Conservation (phyloP, 345 rosid genomes). For the Cardamine resedifolia region DNA sequence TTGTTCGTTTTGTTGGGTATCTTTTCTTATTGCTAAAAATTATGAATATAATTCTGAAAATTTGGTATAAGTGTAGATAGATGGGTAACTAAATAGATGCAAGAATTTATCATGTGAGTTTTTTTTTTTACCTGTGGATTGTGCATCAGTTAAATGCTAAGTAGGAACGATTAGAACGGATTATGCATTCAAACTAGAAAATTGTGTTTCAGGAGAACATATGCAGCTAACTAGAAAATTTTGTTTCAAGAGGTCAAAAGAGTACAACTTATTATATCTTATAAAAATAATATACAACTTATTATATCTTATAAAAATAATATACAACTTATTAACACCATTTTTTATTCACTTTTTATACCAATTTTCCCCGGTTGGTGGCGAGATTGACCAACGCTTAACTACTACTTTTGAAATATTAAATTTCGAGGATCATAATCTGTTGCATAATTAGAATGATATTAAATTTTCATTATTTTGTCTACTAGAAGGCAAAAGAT, state of each 20-base stretch:
- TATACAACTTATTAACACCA: constrained; percentile 2
- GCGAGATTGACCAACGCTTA: constrained; percentile 24
- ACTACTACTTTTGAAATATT: constrained; percentile 1
- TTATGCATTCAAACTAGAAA: not conserved
- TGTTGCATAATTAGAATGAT: not conserved
- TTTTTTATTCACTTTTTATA: not conserved
- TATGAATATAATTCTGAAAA: not conserved
- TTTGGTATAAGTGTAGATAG: not conserved
- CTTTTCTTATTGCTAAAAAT: not conserved
- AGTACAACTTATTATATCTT: constrained; percentile 7
- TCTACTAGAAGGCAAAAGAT: not conserved
- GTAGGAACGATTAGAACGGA: not conserved
- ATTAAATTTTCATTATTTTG: not conserved
- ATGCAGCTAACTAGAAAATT: not conserved
- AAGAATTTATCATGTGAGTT: not conserved
- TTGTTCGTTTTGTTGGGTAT: constrained; percentile 13
- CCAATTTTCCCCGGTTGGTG: constrained; percentile 7
- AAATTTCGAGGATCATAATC: not conserved
- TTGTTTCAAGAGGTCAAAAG: constrained; percentile 29
- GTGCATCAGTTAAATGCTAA: not conserved
- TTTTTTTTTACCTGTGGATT: not conserved
- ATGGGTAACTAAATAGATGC: not conserved
- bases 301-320: too few relatives aligned
- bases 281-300: not conserved
- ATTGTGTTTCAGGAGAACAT: constrained; percentile 3